phyloP scores from a whole-genome alignment of 305 asterid genomes.

The Striga hermonthica region DNA sequence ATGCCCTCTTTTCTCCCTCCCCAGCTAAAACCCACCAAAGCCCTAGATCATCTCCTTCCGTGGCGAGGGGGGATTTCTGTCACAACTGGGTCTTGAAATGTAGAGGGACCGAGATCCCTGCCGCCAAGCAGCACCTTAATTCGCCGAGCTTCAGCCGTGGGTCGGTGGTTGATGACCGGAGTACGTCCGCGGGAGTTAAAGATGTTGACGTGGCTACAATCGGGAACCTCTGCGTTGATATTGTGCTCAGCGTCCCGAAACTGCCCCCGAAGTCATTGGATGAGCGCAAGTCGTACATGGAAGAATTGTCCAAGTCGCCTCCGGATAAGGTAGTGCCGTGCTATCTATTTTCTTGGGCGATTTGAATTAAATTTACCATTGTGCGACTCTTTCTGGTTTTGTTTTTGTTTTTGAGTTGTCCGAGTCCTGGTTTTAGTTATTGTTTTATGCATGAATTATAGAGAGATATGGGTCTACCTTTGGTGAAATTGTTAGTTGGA shows the following conservation, averaged over 20 bases:
- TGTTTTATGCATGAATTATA: too few relatives aligned
- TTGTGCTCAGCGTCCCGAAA: constrained; percentile 78
- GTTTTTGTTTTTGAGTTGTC: too few relatives aligned
- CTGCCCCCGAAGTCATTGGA: constrained; percentile 71
- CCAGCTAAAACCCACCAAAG: constrained; percentile 38
- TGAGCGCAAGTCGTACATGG: constrained; percentile 71
- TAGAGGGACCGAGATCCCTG: constrained; percentile 45
- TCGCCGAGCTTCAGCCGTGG: constrained; percentile 44
- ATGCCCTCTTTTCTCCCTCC: constrained; percentile 44
- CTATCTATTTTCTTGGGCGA: neutral
- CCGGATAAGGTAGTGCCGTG: constrained; percentile 68
- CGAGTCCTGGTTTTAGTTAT: too few relatives aligned
- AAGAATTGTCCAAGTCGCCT: constrained; percentile 64
- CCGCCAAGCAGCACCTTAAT: constrained; percentile 40
- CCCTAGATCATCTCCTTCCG: constrained; percentile 43
- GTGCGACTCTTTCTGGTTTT: too few relatives aligned
- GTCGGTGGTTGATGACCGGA: constrained; percentile 43
- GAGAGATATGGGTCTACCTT: too few relatives aligned
- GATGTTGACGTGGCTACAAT: constrained; percentile 81
- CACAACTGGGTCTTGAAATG: constrained; percentile 40
- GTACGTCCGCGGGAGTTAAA: constrained; percentile 42
- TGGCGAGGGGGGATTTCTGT: constrained; percentile 17
- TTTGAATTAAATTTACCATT: neutral
- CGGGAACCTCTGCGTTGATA: constrained; percentile 87
- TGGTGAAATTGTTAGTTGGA: too few relatives aligned